Conservation (phyloP, 495 filamentous ascomycete genomes). For the Apiosordaria backusii region DNA sequence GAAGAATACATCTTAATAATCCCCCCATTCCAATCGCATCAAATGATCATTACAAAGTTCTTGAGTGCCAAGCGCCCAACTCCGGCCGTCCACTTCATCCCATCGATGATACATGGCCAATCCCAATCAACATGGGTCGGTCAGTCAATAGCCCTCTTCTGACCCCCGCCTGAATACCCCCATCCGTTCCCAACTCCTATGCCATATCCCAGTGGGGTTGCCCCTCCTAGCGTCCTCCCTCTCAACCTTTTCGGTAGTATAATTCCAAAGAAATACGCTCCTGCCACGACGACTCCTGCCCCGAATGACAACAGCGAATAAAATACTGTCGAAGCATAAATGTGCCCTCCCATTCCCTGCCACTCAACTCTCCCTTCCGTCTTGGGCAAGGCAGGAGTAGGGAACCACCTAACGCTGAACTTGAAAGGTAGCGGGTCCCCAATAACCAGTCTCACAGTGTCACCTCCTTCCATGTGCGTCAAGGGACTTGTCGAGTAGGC, state of each 20-base stretch:
- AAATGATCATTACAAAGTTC: background rate
- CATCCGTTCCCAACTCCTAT: conserved; percentile 51
- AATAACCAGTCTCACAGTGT: conserved; percentile 67
- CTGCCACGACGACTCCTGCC: conserved; percentile 51
- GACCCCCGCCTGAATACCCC: conserved; percentile 38
- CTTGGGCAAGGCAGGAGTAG: conserved; percentile 62
- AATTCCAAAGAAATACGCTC: conserved; percentile 61
- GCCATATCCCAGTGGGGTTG: conserved; percentile 52
- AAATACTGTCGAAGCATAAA: conserved; percentile 63
- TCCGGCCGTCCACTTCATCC: background rate
- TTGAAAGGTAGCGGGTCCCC: conserved; percentile 78
- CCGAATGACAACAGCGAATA: conserved; percentile 58
- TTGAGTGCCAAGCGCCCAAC: background rate
- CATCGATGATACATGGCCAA: background rate
- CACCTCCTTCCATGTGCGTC: conserved; percentile 51
- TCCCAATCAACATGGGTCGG: background rate
- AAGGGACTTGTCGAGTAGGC: conserved; percentile 82
- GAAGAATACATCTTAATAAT: background rate
- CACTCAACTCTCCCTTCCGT: conserved; percentile 52
- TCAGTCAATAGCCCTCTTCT: conserved; percentile 44
- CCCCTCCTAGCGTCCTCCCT: conserved; percentile 49
- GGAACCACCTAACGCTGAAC: conserved; percentile 84
- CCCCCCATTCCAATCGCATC: background rate
- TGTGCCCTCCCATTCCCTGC: conserved; percentile 62
- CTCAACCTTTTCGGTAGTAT: conserved; percentile 55